phyloP scores from a whole-genome alignment of 441 rosid species.

The Gossypium schwendimanii region DNA sequence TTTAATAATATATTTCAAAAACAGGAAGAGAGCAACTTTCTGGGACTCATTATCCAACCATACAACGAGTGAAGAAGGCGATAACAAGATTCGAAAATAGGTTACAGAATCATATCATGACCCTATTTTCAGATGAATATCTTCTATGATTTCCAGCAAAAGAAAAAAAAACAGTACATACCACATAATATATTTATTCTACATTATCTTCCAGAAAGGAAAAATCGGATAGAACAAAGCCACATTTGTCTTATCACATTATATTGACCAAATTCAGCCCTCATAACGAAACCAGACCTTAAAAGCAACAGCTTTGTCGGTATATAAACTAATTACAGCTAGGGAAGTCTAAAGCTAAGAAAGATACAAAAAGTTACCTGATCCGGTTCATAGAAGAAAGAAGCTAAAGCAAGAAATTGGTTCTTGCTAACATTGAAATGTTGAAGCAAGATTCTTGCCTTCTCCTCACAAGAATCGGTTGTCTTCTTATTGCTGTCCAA shows the following conservation, averaged over 20 bases:
- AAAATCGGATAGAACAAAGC: slow-evolving; percentile 7
- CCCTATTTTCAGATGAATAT: neutral
- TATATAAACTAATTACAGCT: slow-evolving; percentile 6
- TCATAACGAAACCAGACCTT: slow-evolving; percentile 14
- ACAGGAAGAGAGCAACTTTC: neutral
- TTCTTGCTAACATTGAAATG: slow-evolving; percentile 47
- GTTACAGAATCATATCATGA: neutral
- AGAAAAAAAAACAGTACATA: neutral
- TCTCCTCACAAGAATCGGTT: slow-evolving; percentile 31
- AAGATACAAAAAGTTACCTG: slow-evolving; percentile 40
- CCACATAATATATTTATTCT: neutral
- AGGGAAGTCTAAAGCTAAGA: slow-evolving; percentile 1
- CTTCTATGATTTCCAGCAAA: slow-evolving; percentile 2
- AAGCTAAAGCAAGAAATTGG: slow-evolving; percentile 44
- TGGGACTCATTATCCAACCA: neutral
- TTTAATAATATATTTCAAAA: neutral
- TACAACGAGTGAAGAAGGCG: neutral
- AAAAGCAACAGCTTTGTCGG: slow-evolving; percentile 1
- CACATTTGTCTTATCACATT: slow-evolving; percentile 13
- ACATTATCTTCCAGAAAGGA: neutral
- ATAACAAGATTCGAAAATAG: slow-evolving; percentile 4
- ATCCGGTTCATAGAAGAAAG: slow-evolving; percentile 60
- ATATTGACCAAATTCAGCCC: slow-evolving; percentile 12
- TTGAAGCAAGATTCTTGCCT: slow-evolving; percentile 30
- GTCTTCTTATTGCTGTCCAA: slow-evolving; percentile 17